Evolutionary conservation across 2,329 filamentous ascomycete genomes (phyloP).

Genomic region (Pyrenophora graminea): DNA sequence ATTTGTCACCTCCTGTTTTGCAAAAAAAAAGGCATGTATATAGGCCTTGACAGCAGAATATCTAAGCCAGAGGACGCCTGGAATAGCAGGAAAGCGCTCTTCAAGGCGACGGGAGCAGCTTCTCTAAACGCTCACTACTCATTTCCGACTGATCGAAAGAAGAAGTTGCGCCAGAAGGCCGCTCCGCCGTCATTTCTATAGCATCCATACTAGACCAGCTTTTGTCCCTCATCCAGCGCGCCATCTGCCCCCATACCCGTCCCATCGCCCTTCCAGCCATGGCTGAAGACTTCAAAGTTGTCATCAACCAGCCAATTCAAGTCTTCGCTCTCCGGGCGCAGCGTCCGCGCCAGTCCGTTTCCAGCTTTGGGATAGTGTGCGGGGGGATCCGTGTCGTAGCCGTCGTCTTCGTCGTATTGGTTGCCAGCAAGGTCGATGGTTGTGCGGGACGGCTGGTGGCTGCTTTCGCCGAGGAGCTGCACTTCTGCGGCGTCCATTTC

Average conservation of each 20-base stretch:
- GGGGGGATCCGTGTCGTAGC: constrained; percentile 58
- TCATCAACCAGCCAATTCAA: constrained; percentile 66
- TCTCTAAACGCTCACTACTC: constrained; percentile 3
- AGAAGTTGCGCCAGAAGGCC: neutral
- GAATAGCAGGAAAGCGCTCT: too few species aligned
- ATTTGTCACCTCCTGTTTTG: neutral
- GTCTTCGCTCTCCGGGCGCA: constrained; percentile 63
- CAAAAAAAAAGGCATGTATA: too few species aligned
- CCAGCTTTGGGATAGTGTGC: constrained; percentile 67
- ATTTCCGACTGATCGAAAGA: neutral
- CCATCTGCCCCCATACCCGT: constrained; percentile 38
- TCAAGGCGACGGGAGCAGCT: neutral
- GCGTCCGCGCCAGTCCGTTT: constrained; percentile 59
- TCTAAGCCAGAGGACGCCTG: too few species aligned
- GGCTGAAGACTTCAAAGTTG: constrained; percentile 62
- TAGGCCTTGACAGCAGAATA: too few species aligned
- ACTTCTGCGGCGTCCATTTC: constrained; percentile 39
- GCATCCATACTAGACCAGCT: constrained; percentile 19
- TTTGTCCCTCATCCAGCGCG: constrained; percentile 22
- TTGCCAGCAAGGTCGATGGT: constrained; percentile 28
- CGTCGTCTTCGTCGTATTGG: constrained; percentile 52
- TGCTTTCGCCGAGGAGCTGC: constrained; percentile 38
- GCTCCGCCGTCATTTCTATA: neutral
- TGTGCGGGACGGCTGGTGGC: constrained; percentile 14
- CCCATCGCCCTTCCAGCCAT: constrained; percentile 48